Evolutionary conservation across 2,329 filamentous ascomycete species (phyloP).

Genomic region (Colletotrichum sp.): DNA sequence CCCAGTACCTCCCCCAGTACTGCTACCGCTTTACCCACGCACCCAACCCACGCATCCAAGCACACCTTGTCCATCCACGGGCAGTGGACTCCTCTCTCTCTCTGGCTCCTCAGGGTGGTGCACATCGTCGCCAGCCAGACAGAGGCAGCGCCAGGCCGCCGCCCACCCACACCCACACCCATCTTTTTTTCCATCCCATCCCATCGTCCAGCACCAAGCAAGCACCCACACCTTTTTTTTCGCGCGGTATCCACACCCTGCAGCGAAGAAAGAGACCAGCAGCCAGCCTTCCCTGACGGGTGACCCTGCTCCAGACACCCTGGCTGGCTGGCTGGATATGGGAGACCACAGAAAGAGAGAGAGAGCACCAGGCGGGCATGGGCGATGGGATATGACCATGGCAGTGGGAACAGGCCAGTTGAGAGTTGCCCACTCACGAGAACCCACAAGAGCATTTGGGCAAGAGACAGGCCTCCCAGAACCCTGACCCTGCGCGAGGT

Average conservation of each 20-base stretch:
- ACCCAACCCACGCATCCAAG: background rate
- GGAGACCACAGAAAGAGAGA: background rate
- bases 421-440: background rate
- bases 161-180: background rate
- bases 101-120: background rate
- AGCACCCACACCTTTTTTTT: background rate
- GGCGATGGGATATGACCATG: background rate
- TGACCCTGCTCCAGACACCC: constrained; percentile 14
- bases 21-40: constrained; percentile 6
- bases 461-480: background rate
- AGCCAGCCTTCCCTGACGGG: constrained; percentile 18
- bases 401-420: background rate
- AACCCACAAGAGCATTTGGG: background rate
- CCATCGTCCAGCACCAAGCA: background rate
- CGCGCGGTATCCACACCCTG: constrained; percentile 4
- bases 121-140: background rate
- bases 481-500: constrained; percentile 1
- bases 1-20: background rate
- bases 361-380: background rate
- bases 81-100: background rate
- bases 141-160: background rate
- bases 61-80: background rate
- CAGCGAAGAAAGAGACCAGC: constrained; percentile 6
- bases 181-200: background rate
- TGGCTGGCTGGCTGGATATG: background rate